A percentile compares a stretch with the other conserved stretches of the same genome.
phyloP scores from a whole-genome alignment of 2,329 filamentous ascomycete genomes.

The Pestalotiopsis sp. region DNA sequence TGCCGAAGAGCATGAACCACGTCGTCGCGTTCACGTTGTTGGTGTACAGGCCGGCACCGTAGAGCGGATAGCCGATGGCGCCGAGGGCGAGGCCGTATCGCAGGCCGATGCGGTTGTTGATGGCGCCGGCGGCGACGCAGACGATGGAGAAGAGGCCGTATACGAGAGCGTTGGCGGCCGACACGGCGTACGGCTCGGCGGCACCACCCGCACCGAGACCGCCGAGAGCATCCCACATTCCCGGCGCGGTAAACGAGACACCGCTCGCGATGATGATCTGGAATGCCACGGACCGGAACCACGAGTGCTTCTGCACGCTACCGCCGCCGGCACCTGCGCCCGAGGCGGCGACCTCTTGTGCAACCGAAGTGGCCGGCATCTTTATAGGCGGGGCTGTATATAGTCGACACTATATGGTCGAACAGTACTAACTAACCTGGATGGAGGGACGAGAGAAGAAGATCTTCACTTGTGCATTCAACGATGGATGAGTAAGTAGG shows the following conservation, averaged over 20 bases:
- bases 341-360: neutral
- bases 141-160: slow-evolving; percentile 47
- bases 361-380: slow-evolving; percentile 2
- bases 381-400: neutral
- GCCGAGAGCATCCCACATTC: slow-evolving; percentile 46
- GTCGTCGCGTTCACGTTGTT: slow-evolving; percentile 65
- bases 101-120: slow-evolving; percentile 40
- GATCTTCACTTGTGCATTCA: neutral
- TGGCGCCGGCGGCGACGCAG: slow-evolving; percentile 41
- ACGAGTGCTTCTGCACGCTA: slow-evolving; percentile 22
- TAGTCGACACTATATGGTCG: neutral
- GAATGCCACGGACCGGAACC: slow-evolving; percentile 35
- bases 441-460: neutral
- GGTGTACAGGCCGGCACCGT: slow-evolving; percentile 64
- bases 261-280: slow-evolving; percentile 42
- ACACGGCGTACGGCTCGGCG: slow-evolving; percentile 42
- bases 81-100: slow-evolving; percentile 43
- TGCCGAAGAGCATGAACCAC: slow-evolving; percentile 67
- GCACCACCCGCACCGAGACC: slow-evolving; percentile 44
- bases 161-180: slow-evolving; percentile 47
- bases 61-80: slow-evolving; percentile 64
- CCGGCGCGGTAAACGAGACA: slow-evolving; percentile 42
- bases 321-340: neutral
- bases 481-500: neutral
- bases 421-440: neutral